Evolutionary conservation across 2,329 filamentous ascomycete genomes (phyloP).

Genomic region (Aureobasidium subglaciale): DNA sequence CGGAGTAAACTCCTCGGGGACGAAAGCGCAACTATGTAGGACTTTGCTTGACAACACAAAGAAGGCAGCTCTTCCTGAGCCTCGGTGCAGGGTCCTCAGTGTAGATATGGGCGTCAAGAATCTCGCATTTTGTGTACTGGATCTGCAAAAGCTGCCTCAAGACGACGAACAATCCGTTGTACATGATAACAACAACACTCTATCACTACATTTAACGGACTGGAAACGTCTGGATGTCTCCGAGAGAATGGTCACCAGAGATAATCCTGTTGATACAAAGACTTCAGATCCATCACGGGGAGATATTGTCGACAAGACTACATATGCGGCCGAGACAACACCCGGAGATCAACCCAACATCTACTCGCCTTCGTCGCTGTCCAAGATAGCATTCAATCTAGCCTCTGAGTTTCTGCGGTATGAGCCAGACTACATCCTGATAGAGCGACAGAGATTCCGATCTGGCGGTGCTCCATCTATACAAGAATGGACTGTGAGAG

Average conservation of each 20-base stretch:
- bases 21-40: slow-evolving; percentile 49
- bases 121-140: slow-evolving; percentile 60
- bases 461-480: slow-evolving; percentile 58
- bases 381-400: slow-evolving; percentile 49
- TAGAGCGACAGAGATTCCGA: slow-evolving; percentile 60
- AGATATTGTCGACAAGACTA: neutral
- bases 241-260: neutral
- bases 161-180: slow-evolving; percentile 3
- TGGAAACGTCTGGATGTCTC: slow-evolving; percentile 32
- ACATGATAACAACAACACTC: neutral
- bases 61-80: slow-evolving; percentile 26
- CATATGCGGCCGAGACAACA: neutral
- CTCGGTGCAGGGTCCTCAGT: slow-evolving; percentile 52
- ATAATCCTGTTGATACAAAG: neutral
- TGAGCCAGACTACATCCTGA: slow-evolving; percentile 61
- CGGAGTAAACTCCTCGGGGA: slow-evolving; percentile 53
- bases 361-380: slow-evolving; percentile 44
- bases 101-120: slow-evolving; percentile 83
- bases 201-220: slow-evolving; percentile 24
- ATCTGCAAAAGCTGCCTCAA: slow-evolving; percentile 16
- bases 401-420: slow-evolving; percentile 45
- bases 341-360: neutral
- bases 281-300: neutral
- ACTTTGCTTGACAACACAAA: slow-evolving; percentile 35
- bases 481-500: slow-evolving; percentile 74